Evolutionary conservation across 768 basidiomycete genomes (phyloP).

Genomic region (Leccinum variicolor): DNA sequence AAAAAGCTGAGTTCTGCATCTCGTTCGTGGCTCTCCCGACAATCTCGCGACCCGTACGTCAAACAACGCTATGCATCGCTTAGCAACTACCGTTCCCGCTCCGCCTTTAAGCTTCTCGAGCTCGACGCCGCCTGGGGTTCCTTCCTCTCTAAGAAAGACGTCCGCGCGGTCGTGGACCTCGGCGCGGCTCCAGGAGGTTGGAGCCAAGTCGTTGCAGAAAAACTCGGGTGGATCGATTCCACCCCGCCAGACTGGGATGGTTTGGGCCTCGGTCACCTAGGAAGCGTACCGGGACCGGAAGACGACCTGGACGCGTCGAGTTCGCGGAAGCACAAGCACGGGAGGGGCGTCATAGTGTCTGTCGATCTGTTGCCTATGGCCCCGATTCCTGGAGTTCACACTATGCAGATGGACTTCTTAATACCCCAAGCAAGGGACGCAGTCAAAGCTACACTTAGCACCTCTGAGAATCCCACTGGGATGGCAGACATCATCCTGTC

Average conservation of each 20-base stretch:
- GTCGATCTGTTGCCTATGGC: conserved; percentile 77
- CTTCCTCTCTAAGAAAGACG: conserved; percentile 51
- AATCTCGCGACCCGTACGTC: conserved; percentile 69
- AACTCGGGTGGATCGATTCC: conserved; percentile 48
- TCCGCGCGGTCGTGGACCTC: conserved; percentile 73
- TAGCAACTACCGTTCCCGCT: conserved; percentile 70
- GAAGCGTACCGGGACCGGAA: background rate
- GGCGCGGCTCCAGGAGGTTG: conserved; percentile 94
- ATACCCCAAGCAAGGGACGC: conserved; percentile 43
- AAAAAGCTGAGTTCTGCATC: conserved; percentile 42
- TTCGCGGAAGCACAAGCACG: conserved; percentile 25
- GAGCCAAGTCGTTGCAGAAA: conserved; percentile 77
- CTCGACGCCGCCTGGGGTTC: conserved; percentile 55
- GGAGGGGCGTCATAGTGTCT: conserved; percentile 54
- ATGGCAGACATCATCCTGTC: conserved; percentile 80
- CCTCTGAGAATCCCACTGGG: conserved; percentile 29
- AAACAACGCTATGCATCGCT: conserved; percentile 47
- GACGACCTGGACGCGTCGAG: background rate
- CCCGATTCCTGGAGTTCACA: conserved; percentile 69
- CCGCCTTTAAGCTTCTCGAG: conserved; percentile 90
- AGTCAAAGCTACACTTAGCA: conserved; percentile 40
- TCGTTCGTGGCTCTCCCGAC: conserved; percentile 64
- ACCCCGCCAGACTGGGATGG: conserved; percentile 1
- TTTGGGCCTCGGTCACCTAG: background rate
- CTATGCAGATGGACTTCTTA: conserved; percentile 80